These are phyloP conservation scores for Tephrocybe sp. DNA, from an alignment of 768 basidiomycete genomes.

Conservation along the genomic window DNA sequence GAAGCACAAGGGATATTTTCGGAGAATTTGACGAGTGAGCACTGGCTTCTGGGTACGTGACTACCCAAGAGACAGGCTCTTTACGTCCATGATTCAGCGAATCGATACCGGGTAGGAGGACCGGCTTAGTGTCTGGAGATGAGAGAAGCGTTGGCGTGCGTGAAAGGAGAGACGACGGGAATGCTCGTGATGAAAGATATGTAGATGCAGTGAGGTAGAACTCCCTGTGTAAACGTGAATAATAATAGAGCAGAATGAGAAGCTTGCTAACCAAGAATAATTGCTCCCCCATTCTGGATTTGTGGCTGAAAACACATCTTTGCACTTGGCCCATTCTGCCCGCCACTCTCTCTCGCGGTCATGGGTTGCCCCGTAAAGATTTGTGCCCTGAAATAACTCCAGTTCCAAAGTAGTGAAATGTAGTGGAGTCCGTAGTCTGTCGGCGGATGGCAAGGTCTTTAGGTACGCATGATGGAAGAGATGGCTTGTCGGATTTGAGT, in stretches of 20 bases:
- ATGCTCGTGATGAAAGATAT: slow-evolving; percentile 85
- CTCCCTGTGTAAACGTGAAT: slow-evolving; percentile 49
- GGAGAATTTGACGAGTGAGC: slow-evolving; percentile 22
- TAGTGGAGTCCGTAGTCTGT: slow-evolving; percentile 67
- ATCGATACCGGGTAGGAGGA: slow-evolving; percentile 88
- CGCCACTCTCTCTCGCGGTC: slow-evolving; percentile 67
- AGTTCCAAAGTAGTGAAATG: slow-evolving; percentile 69
- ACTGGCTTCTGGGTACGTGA: slow-evolving; percentile 37
- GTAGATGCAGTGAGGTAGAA: slow-evolving; percentile 71
- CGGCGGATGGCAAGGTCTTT: slow-evolving; percentile 56
- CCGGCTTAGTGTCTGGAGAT: slow-evolving; percentile 58
- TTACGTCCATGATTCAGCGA: slow-evolving; percentile 82
- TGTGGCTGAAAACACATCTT: slow-evolving; percentile 31
- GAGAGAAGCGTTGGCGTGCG: slow-evolving; percentile 50
- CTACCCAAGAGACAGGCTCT: slow-evolving; percentile 81
- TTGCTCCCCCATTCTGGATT: slow-evolving; percentile 42
- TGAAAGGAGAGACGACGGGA: slow-evolving; percentile 81
- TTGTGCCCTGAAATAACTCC: slow-evolving; percentile 71
- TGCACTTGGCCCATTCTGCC: slow-evolving; percentile 62
- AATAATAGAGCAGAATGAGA: not conserved
- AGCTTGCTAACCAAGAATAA: slow-evolving; percentile 64
- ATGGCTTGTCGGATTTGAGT: slow-evolving; percentile 17
- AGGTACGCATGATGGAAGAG: slow-evolving; percentile 63
- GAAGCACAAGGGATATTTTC: slow-evolving; percentile 63
- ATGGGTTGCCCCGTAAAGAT: slow-evolving; percentile 73